Percentiles rank a stretch among this genome's conserved stretches.
These are phyloP conservation scores for Candida freyschussii DNA, from an alignment of 1,139 yeast species.

Conservation along the genomic window DNA sequence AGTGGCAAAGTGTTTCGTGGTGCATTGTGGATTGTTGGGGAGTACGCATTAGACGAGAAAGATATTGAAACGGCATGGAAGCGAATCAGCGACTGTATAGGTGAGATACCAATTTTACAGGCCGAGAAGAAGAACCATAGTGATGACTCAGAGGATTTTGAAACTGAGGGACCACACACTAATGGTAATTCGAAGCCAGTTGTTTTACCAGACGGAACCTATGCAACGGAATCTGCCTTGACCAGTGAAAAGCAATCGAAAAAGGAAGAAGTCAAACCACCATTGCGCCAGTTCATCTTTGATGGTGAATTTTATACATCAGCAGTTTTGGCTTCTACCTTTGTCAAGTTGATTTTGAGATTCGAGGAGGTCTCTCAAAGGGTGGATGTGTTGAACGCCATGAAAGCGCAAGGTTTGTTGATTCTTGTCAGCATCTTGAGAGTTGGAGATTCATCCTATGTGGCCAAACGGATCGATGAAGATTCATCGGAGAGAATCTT, in stretches of 20 bases:
- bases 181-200: constrained; percentile 59
- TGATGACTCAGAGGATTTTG: constrained; percentile 31
- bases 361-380: constrained; percentile 57
- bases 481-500: constrained; percentile 91
- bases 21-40: constrained; percentile 94
- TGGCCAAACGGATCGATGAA: constrained; percentile 79
- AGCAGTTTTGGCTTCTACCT: constrained; percentile 81
- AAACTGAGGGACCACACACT: constrained; percentile 30
- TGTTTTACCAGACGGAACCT: constrained; percentile 95
- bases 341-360: constrained; percentile 83
- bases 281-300: constrained; percentile 75
- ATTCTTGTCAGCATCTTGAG: constrained; percentile 89
- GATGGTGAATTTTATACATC: constrained; percentile 91
- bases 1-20: constrained; percentile 93
- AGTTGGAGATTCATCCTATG: constrained; percentile 80
- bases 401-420: constrained; percentile 92
- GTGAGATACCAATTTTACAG: constrained; percentile 86
- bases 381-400: constrained; percentile 62
- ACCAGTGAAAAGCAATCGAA: constrained; percentile 35
- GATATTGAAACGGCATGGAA: constrained; percentile 86
- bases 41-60: constrained; percentile 68
- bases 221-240: constrained; percentile 92
- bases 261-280: constrained; percentile 52
- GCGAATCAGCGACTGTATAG: constrained; percentile 74
- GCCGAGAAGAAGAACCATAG: constrained; percentile 54